A percentile compares a stretch with the other conserved stretches of the same genome.
phyloP scores from a whole-genome alignment of 1,284 basidiomycete genomes.

The Naganishia cerealis region DNA sequence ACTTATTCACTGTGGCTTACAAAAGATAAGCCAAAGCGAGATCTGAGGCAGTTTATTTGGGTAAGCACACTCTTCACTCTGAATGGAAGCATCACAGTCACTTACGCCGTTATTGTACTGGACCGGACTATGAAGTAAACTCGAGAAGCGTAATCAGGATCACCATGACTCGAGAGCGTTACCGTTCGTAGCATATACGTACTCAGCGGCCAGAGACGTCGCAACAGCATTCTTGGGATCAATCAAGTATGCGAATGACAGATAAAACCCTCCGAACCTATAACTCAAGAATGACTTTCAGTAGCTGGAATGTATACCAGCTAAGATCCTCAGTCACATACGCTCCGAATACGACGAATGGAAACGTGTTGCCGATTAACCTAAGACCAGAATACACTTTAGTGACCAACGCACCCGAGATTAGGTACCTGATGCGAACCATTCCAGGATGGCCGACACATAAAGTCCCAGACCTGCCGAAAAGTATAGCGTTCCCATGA shows the following conservation, averaged over 20 bases:
- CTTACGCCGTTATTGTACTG: conserved; percentile 30
- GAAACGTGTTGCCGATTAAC: conserved; percentile 32
- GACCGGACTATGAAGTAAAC: conserved; percentile 2
- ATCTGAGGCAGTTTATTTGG: not conserved
- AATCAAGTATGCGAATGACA: conserved; percentile 26
- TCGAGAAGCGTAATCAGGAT: not conserved
- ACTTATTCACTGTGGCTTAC: not conserved
- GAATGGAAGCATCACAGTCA: not conserved
- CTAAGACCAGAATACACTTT: not conserved
- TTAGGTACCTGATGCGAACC: conserved; percentile 1
- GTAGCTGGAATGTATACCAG: not conserved
- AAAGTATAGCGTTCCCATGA: conserved; percentile 21
- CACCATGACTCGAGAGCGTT: not conserved
- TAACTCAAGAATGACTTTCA: not conserved
- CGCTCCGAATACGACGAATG: conserved; percentile 28
- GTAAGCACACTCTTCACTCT: not conserved
- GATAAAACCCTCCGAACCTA: conserved; percentile 24
- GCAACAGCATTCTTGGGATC: conserved; percentile 22
- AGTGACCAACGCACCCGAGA: not conserved
- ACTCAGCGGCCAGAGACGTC: conserved; percentile 15
- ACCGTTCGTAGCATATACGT: not conserved
- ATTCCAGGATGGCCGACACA: conserved; percentile 25
- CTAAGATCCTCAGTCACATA: not conserved
- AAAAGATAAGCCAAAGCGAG: conserved; percentile 31
- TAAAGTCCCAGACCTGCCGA: conserved; percentile 28